phyloP scores from a whole-genome alignment of 2,329 filamentous ascomycete species.

The Trichophaea hybrida region DNA sequence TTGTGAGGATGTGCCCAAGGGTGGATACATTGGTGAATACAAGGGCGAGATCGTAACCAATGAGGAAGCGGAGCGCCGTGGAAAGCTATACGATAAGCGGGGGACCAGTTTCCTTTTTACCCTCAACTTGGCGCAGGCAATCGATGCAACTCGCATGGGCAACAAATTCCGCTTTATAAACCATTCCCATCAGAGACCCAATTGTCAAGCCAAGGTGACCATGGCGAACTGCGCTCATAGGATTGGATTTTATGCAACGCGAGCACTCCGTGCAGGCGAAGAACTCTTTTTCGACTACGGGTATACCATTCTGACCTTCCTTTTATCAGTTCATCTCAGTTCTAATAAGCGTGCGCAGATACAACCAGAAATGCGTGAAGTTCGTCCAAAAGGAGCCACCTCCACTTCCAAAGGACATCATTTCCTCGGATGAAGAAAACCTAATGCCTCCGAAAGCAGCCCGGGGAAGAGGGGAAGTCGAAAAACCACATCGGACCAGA shows the following conservation, averaged over 20 bases:
- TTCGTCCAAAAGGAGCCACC: slow-evolving; percentile 22
- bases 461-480: not conserved
- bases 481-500: not conserved
- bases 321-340: not conserved
- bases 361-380: slow-evolving; percentile 20
- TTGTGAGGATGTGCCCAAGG: slow-evolving; percentile 49
- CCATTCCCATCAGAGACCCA: slow-evolving; percentile 45
- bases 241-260: slow-evolving; percentile 56
- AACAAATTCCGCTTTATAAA: slow-evolving; percentile 78
- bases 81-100: slow-evolving; percentile 36
- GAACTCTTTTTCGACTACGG: slow-evolving; percentile 76
- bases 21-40: slow-evolving; percentile 70
- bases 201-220: slow-evolving; percentile 52
- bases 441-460: not conserved
- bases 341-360: not conserved
- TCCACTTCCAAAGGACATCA: not conserved
- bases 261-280: slow-evolving; percentile 54
- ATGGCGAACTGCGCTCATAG: slow-evolving; percentile 63
- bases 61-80: slow-evolving; percentile 54
- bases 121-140: slow-evolving; percentile 39
- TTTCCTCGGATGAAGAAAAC: not conserved
- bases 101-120: slow-evolving; percentile 38
- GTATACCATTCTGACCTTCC: not conserved
- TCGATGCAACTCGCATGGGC: slow-evolving; percentile 62
- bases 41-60: slow-evolving; percentile 61